A percentile compares a stretch with the other conserved stretches of the same genome.
Conservation (phyloP, 2,329 filamentous ascomycete genomes). For the Colletotrichum brevisporum region DNA sequence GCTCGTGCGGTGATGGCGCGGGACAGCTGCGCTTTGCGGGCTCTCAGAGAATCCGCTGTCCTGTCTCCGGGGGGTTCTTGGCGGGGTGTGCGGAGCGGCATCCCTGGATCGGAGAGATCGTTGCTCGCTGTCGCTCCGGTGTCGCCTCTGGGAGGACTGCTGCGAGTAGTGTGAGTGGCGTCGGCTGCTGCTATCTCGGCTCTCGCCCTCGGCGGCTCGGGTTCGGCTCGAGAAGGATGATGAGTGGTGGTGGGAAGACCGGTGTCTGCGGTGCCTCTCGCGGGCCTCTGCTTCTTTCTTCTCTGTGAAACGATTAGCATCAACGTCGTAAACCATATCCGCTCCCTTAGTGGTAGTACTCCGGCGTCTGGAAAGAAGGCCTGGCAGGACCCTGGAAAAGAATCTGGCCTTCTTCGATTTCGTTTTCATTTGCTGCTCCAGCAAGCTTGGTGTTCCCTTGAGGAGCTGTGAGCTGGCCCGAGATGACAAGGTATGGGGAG, state of each 20-base stretch:
- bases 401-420: constrained; percentile 44
- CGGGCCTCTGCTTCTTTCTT: constrained; percentile 64
- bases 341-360: constrained; percentile 51
- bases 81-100: constrained; percentile 48
- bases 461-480: constrained; percentile 42
- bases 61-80: constrained; percentile 58
- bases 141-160: constrained; percentile 46
- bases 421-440: constrained; percentile 46
- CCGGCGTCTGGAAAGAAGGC: constrained; percentile 46
- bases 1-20: constrained; percentile 29
- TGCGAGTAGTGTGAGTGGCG: constrained; percentile 44
- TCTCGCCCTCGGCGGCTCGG: constrained; percentile 49
- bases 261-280: constrained; percentile 59
- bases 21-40: constrained; percentile 39
- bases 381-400: constrained; percentile 49
- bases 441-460: constrained; percentile 44
- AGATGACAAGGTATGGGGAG: constrained; percentile 52
- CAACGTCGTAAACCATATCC: constrained; percentile 59
- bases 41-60: constrained; percentile 64
- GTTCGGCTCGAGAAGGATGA: constrained; percentile 51
- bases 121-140: constrained; percentile 55
- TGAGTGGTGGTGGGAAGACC: constrained; percentile 53
- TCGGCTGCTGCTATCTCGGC: constrained; percentile 47
- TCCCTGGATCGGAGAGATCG: constrained; percentile 50
- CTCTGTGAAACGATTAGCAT: constrained; percentile 71